phyloP scores from a whole-genome alignment of 169 alveolate genomes.

The Blepharisma undulans region DNA sequence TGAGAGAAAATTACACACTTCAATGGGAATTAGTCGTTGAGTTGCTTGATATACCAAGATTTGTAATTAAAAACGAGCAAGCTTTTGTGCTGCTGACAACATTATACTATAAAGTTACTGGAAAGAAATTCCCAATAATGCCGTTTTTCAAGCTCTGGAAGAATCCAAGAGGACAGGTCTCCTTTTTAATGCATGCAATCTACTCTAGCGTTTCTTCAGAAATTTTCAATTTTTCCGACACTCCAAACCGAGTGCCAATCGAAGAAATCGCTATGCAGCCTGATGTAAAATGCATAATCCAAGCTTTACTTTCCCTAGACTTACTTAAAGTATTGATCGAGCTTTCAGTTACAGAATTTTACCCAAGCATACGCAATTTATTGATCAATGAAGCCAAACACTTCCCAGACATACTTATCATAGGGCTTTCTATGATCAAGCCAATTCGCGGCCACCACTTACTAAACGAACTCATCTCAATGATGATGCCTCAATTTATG shows the following conservation, averaged over 20 bases:
- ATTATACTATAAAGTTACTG: constrained; percentile 8
- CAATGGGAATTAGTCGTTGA: constrained; percentile 32
- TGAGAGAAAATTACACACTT: constrained; percentile 6
- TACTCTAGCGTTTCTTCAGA: constrained; percentile 7
- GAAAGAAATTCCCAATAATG: constrained; percentile 20
- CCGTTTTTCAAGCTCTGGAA: constrained; percentile 32
- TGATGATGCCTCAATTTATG: constrained; percentile 73
- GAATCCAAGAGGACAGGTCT: constrained; percentile 40
- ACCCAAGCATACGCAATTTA: constrained; percentile 20
- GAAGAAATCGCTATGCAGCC: constrained; percentile 18
- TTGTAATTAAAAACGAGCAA: constrained; percentile 5
- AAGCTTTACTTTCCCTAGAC: constrained; percentile 23
- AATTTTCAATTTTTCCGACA: constrained; percentile 18
- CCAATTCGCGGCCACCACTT: constrained; percentile 45
- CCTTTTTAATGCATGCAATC: constrained; percentile 34
- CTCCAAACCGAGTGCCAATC: neutral
- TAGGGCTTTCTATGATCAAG: constrained; percentile 18
- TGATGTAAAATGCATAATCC: neutral
- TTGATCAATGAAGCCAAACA: neutral
- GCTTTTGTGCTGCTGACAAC: neutral
- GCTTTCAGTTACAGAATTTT: constrained; percentile 37
- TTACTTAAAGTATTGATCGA: constrained; percentile 18
- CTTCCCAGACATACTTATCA: constrained; percentile 28
- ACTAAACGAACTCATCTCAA: constrained; percentile 72
- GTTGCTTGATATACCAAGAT: constrained; percentile 25